phyloP scores from a whole-genome alignment of 495 filamentous ascomycete species.

The Penicillium parvum region DNA sequence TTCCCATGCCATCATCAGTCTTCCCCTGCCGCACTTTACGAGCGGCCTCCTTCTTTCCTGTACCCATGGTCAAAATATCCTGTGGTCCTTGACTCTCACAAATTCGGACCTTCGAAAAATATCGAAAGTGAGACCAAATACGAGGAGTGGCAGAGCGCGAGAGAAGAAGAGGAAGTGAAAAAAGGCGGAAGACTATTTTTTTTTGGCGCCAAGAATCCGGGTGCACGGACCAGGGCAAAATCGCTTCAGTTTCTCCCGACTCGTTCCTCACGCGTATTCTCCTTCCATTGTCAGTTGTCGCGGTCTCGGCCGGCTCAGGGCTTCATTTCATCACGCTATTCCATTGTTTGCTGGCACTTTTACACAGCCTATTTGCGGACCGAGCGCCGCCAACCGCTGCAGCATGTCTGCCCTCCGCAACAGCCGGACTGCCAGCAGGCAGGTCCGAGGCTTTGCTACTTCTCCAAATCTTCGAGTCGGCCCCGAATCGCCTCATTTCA shows the following conservation, averaged over 20 bases:
- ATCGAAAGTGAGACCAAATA: slow-evolving; percentile 29
- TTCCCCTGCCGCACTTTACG: slow-evolving; percentile 81
- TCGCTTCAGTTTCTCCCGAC: slow-evolving; percentile 41
- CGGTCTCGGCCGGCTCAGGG: slow-evolving; percentile 1
- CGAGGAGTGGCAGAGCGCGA: slow-evolving; percentile 36
- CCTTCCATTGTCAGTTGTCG: slow-evolving; percentile 5
- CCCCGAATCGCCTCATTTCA: slow-evolving; percentile 70
- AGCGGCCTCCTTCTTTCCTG: slow-evolving; percentile 85
- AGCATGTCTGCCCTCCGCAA: slow-evolving; percentile 41
- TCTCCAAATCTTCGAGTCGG: slow-evolving; percentile 38
- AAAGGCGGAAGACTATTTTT: slow-evolving; percentile 32
- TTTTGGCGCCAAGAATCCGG: slow-evolving; percentile 35
- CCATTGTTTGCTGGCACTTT: neutral
- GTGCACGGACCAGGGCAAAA: slow-evolving; percentile 45
- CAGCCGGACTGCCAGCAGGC: slow-evolving; percentile 40
- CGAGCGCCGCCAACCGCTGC: slow-evolving; percentile 3
- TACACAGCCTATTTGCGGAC: neutral
- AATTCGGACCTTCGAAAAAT: slow-evolving; percentile 20
- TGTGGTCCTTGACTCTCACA: slow-evolving; percentile 16
- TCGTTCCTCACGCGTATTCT: slow-evolving; percentile 9
- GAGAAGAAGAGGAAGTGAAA: slow-evolving; percentile 30
- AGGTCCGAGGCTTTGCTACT: slow-evolving; percentile 43
- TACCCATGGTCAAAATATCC: slow-evolving; percentile 66
- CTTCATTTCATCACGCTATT: neutral
- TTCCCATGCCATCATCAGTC: slow-evolving; percentile 75